Evolutionary conservation across 257 asterid species (phyloP).

Genomic region (Forsythia viridissima): DNA sequence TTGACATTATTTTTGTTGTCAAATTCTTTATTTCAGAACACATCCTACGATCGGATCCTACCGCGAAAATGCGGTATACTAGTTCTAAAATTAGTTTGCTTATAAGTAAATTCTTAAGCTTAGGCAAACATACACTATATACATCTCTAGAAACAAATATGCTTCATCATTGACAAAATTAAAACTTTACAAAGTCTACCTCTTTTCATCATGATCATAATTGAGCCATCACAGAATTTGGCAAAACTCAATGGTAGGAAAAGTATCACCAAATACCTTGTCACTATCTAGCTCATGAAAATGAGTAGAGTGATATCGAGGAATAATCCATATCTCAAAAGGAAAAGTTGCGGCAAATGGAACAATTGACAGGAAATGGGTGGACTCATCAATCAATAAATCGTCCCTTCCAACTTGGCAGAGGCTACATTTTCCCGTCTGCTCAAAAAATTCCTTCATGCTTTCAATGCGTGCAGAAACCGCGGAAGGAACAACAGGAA

Average conservation of each 20-base stretch:
- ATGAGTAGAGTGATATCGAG: constrained; percentile 78
- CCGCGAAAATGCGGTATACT: no score
- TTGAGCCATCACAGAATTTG: background rate
- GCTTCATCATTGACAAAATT: background rate
- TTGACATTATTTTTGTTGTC: no score
- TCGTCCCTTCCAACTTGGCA: constrained; percentile 55
- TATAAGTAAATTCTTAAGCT: background rate
- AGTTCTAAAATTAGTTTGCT: background rate
- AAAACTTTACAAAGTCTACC: background rate
- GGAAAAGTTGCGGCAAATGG: constrained; percentile 85
- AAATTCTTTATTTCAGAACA: no score
- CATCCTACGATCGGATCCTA: no score
- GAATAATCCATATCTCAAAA: constrained; percentile 91
- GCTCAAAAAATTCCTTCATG: constrained; percentile 67
- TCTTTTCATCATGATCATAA: background rate
- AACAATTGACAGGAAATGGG: constrained; percentile 66
- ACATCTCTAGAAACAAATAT: background rate
- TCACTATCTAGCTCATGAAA: constrained; percentile 64
- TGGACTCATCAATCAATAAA: constrained; percentile 56
- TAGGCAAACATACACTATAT: background rate
- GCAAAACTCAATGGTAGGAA: background rate
- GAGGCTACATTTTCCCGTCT: constrained; percentile 74
- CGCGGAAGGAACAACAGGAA: constrained; percentile 75
- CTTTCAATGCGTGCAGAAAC: constrained; percentile 63
- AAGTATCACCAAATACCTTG: constrained; percentile 49